Evolutionary conservation across 2,329 filamentous ascomycete species (phyloP).

Genomic region (Nannizziopsis arthrosporioides): DNA sequence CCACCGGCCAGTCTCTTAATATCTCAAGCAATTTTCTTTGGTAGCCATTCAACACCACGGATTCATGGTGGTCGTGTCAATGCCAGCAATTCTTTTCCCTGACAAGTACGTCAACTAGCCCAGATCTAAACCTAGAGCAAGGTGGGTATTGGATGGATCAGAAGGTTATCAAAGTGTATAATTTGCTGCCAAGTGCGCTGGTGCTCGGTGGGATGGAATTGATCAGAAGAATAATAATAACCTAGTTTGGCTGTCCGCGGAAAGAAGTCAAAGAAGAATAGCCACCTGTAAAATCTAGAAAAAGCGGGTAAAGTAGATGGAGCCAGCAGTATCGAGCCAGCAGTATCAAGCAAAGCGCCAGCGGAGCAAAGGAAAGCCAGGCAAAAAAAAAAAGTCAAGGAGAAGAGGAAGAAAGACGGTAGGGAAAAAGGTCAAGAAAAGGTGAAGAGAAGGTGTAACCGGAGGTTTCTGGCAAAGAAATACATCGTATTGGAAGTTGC

Average conservation of each 20-base stretch:
- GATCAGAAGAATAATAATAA: background rate
- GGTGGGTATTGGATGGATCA: conserved; percentile 1
- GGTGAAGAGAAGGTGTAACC: background rate
- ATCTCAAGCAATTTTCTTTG: background rate
- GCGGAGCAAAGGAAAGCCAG: background rate
- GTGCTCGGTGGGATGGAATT: background rate
- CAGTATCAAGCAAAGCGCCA: background rate
- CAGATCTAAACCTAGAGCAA: conserved; percentile 4
- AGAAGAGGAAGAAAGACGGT: background rate
- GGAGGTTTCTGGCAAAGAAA: conserved; percentile 5
- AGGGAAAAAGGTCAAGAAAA: background rate
- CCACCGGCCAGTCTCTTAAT: conserved; percentile 9
- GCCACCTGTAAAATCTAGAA: too few relatives aligned
- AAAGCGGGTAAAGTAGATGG: too few relatives aligned
- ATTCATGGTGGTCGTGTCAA: conserved; percentile 8
- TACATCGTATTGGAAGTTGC: conserved; percentile 10
- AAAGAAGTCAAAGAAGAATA: background rate
- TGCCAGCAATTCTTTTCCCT: conserved; percentile 6
- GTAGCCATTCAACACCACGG: conserved; percentile 9
- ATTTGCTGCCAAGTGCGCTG: background rate
- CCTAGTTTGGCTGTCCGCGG: background rate
- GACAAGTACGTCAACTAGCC: conserved; percentile 5
- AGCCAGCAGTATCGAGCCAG: background rate
- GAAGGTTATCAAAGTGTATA: background rate
- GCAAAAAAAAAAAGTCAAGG: background rate